Base-by-base conservation (phyloP, 176 grass and related monocot species). In the Phoenix roebelenii region DNA sequence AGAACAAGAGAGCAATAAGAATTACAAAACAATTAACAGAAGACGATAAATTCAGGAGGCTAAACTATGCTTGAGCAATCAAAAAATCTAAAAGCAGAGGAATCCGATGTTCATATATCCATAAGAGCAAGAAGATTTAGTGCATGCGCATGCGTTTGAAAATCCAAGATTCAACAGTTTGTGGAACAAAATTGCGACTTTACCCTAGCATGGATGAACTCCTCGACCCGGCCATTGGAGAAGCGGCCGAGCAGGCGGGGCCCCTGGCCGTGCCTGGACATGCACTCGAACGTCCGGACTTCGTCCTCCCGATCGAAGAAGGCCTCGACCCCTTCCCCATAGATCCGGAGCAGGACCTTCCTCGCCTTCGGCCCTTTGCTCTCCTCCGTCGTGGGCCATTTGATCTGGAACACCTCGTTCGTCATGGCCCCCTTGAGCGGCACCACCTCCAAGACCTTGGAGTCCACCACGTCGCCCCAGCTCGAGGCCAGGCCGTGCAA, bases 131-230 rank as follows among this genome's bases (percentile, higher is more conserved):
- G 9, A 44, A 12, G 2, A 44, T 0, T 1, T 14, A 44, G 35
- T 2, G 35, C 7, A 44, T 44, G 9, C 7, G 35, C 7, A 44
- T 44, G 9, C 7, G 1, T 44, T 44, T 44, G 35, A 12, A 9
- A 44, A 44, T 44, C 35, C 9, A 44, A 44, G 12, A 44, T 44
- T 2, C 9, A 44, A 44, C 35, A 2, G 35, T 44, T 44, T 44
- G 7, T 44, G 9, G 35, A 44, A 44, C 35, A 44, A 44, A 44
- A 12, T 44, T 9, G 7, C 35, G 9, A 44, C 35, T 9, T 44
- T 79, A 96, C 92, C 83, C 83, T 79, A 26, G 93, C 93, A 67
- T 98, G 93, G 79, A 98, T 87, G 74, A 98, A 98, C 81, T 98
- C 93, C 84, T 98, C 87, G 64, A 98, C 81, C 57, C 93, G 93